Percentiles rank a stretch among this genome's conserved stretches.
phyloP scores from a whole-genome alignment of 2,329 filamentous ascomycete genomes.

The Fonsecaea erecta region DNA sequence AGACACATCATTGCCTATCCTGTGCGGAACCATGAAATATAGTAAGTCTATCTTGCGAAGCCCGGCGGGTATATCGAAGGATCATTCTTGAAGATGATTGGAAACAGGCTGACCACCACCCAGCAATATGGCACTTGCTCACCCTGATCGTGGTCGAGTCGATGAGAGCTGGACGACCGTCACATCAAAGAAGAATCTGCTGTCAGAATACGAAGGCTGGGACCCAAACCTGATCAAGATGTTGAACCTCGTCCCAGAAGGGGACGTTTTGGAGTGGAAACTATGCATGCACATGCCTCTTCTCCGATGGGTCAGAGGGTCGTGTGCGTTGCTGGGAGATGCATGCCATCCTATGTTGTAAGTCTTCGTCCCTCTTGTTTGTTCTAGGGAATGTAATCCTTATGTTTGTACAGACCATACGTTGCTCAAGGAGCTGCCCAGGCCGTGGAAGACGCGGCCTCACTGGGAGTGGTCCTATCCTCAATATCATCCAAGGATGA shows the following conservation, averaged over 20 bases:
- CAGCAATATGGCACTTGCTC: conserved; percentile 64
- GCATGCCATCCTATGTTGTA: conserved; percentile 51
- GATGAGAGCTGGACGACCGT: conserved; percentile 69
- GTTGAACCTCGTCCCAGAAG: conserved; percentile 64
- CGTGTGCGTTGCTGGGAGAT: conserved; percentile 48
- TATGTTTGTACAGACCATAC: conserved; percentile 40
- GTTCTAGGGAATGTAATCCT: neutral
- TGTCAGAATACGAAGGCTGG: conserved; percentile 64
- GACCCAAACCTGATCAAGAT: conserved; percentile 64
- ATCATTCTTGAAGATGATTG: neutral
- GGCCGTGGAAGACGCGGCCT: conserved; percentile 51
- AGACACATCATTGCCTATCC: conserved; percentile 42
- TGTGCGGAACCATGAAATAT: conserved; percentile 61
- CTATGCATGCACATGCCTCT: conserved; percentile 66
- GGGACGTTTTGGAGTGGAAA: conserved; percentile 70
- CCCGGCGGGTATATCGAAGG: neutral
- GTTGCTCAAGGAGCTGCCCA: conserved; percentile 52
- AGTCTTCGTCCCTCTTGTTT: neutral
- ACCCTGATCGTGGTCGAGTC: conserved; percentile 63
- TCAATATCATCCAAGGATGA: conserved; percentile 44
- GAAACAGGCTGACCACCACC: neutral
- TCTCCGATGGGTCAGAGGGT: conserved; percentile 60
- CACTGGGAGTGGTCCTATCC: conserved; percentile 41
- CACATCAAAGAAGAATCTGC: conserved; percentile 64
- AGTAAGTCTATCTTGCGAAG: conserved; percentile 39